Evolutionary conservation across 2,329 filamentous ascomycete genomes (phyloP).

Genomic region (Zymoseptoria ardabiliae): DNA sequence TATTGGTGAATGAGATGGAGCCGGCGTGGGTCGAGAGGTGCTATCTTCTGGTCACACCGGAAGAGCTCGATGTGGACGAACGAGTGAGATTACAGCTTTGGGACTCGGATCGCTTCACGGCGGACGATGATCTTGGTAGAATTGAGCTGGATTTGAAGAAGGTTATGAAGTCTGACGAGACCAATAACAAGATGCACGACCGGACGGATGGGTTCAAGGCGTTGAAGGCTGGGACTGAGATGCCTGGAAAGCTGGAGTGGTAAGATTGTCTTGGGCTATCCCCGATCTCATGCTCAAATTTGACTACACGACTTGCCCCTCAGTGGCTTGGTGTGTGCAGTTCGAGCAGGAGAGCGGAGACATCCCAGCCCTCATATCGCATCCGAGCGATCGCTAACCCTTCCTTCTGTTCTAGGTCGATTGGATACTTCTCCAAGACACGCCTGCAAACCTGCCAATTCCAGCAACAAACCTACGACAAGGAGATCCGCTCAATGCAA

Average conservation of each 20-base stretch:
- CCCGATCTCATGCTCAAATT: too few species aligned
- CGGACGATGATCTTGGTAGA: constrained; percentile 66
- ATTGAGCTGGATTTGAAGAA: constrained; percentile 62
- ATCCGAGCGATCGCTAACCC: too few species aligned
- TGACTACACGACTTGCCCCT: too few species aligned
- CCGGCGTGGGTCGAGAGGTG: constrained; percentile 65
- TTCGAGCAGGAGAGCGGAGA: too few species aligned
- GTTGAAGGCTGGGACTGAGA: constrained; percentile 56
- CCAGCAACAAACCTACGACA: constrained; percentile 52
- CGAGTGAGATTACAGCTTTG: constrained; percentile 63
- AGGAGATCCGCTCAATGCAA: constrained; percentile 50
- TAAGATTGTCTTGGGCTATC: too few species aligned
- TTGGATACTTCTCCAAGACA: constrained; percentile 65
- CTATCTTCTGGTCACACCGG: constrained; percentile 60
- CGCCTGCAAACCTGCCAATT: constrained; percentile 57
- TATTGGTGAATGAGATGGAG: constrained; percentile 58
- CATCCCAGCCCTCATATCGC: too few species aligned
- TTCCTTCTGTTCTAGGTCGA: constrained; percentile 31
- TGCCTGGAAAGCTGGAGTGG: constrained; percentile 62
- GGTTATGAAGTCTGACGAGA: constrained; percentile 53
- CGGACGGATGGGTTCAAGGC: constrained; percentile 59
- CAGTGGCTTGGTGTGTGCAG: too few species aligned
- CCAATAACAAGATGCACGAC: constrained; percentile 55
- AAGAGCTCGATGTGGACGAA: constrained; percentile 61
- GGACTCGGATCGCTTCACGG: constrained; percentile 66